phyloP scores from a whole-genome alignment of 2,329 filamentous ascomycete genomes.

The Fusarium camptoceras region DNA sequence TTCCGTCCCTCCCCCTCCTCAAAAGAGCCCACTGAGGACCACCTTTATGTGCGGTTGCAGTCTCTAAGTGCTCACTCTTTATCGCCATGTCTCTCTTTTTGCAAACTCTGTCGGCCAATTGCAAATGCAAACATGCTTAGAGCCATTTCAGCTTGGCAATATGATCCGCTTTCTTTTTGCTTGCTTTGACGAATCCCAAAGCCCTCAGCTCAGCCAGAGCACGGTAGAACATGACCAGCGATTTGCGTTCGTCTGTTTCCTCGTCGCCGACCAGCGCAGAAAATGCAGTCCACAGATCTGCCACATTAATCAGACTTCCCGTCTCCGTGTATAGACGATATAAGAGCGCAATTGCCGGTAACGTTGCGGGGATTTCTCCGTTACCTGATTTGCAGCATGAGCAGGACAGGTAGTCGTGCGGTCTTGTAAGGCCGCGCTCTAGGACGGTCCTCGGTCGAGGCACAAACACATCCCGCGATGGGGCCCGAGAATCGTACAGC shows the following conservation, averaged over 20 bases:
- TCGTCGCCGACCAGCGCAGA: constrained; percentile 67
- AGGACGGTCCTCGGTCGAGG: constrained; percentile 77
- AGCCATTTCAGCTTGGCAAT: constrained; percentile 90
- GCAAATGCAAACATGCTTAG: constrained; percentile 45
- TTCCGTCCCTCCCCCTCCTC: constrained; percentile 13
- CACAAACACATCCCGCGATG: constrained; percentile 79
- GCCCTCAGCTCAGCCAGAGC: constrained; percentile 85
- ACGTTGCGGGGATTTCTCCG: constrained; percentile 66
- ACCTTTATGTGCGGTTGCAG: constrained; percentile 9
- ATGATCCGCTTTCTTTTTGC: constrained; percentile 92
- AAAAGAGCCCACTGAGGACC: constrained; percentile 13
- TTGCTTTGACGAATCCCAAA: constrained; percentile 88
- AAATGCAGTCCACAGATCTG: constrained; percentile 84
- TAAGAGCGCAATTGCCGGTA: constrained; percentile 78
- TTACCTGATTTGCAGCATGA: constrained; percentile 69
- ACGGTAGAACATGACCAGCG: constrained; percentile 83
- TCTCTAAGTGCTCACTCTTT: constrained; percentile 3
- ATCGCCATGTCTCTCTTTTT: constrained; percentile 29
- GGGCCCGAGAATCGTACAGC: constrained; percentile 78
- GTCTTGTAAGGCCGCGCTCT: constrained; percentile 76
- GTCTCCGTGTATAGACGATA: constrained; percentile 85
- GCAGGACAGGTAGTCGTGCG: constrained; percentile 82
- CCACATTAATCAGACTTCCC: constrained; percentile 80
- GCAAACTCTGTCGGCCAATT: constrained; percentile 20
- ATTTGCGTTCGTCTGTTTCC: constrained; percentile 63